Evolutionary conservation across 768 basidiomycete species (phyloP), one percentile per base, ranked within the genome.

Genomic region (Astraeus odoratus): DNA sequence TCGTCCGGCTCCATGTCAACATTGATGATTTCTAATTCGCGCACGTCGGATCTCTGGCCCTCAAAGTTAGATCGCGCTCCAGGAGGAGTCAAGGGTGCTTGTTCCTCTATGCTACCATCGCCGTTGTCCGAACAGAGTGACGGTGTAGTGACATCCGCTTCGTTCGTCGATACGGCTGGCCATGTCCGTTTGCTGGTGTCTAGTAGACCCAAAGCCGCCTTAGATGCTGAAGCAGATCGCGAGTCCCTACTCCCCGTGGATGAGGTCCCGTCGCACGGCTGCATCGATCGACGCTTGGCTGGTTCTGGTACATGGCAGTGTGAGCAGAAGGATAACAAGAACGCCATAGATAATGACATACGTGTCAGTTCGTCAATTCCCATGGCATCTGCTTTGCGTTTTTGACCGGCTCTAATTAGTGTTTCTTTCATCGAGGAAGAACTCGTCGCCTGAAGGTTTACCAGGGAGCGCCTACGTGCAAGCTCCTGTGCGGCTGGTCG

Each of bases 81-180:
- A 41, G 81, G 81, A 2, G 80, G 80, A 5, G 75, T 74, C 1
- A 73, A 74, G 3, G 69, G 70, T 5, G 64, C 60, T 37, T 47
- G 55, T 38, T 80, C 78, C 30, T 78, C 74, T 4, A 69, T 68
- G 41, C 69, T 71, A 1, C 63, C 67, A 26, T 75, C 75, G 8
- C 52, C 54, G 25, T 83, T 81, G 56, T 88, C 86, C 3, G 86
- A 87, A 54, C 77, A 83, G 13, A 88, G 67, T 0, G 84, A 86
- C 0, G 86, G 86, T 0, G 86, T 88, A 1, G 71, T 67, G 16
- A 70, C 46, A 30, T 71, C 71, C 2, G 68, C 67, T 40, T 67
- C 71, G 12, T 63, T 65, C 18, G 52, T 53, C 6, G 75, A 57
- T 2, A 55, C 44, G 9, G 70, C 47, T 53, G 70, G 44, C 69